Conservation (phyloP, 1,284 basidiomycete genomes). For the Neolentinus lepideus region DNA sequence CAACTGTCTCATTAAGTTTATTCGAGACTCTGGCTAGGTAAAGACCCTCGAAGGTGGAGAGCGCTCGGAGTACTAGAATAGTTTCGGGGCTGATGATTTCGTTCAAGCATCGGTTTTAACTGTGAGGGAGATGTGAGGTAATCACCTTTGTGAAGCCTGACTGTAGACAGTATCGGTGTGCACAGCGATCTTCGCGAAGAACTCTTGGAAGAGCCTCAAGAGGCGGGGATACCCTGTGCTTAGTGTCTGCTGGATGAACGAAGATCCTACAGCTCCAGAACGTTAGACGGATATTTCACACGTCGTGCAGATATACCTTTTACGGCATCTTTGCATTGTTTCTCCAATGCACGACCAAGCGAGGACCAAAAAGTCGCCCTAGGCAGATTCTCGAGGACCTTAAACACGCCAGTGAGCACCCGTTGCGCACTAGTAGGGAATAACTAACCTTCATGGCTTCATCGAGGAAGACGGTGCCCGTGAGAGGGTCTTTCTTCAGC, state of each 20-base stretch:
- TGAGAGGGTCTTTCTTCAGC: constrained; percentile 77
- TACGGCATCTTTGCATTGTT: constrained; percentile 67
- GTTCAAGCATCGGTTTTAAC: not conserved
- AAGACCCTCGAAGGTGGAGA: constrained; percentile 75
- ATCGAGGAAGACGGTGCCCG: constrained; percentile 79
- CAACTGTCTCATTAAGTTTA: constrained; percentile 74
- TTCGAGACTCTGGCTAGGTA: constrained; percentile 83
- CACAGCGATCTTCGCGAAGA: constrained; percentile 90
- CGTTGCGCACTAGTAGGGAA: not conserved
- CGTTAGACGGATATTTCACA: too few species aligned
- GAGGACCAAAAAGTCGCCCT: constrained; percentile 90
- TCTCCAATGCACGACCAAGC: constrained; percentile 74
- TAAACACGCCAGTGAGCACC: not conserved
- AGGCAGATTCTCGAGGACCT: constrained; percentile 83
- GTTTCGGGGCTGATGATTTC: constrained; percentile 71
- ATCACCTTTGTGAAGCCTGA: constrained; percentile 75
- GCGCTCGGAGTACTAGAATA: constrained; percentile 75
- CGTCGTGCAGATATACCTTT: constrained; percentile 46
- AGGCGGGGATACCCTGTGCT: constrained; percentile 81
- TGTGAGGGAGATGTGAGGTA: constrained; percentile 1
- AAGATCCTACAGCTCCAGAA: constrained; percentile 56
- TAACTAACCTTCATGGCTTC: constrained; percentile 80
- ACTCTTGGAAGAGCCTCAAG: constrained; percentile 88
- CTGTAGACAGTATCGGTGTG: constrained; percentile 92
- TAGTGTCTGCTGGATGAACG: constrained; percentile 83